Evolutionary conservation across 805 yeast genomes (phyloP).

Genomic region (Schwanniomyces yamadae): DNA sequence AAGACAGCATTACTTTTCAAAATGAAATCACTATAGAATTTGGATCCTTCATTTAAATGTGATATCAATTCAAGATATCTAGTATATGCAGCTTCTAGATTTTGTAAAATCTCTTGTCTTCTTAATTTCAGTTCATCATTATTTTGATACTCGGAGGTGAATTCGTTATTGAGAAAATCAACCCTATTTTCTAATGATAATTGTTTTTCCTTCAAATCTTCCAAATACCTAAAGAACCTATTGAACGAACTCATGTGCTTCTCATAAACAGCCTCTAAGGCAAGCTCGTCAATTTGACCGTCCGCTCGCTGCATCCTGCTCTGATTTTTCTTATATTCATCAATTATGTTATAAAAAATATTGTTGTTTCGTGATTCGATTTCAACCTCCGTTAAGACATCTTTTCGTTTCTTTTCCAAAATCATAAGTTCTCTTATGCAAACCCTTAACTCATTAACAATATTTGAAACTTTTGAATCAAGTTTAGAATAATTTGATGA

Average conservation of each 20-base stretch:
- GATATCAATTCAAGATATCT: slow-evolving; percentile 55
- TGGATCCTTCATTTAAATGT: slow-evolving; percentile 65
- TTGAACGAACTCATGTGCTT: slow-evolving; percentile 48
- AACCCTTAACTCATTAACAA: slow-evolving; percentile 34
- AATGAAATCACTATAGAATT: slow-evolving; percentile 66
- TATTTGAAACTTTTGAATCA: slow-evolving; percentile 37
- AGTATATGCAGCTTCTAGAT: slow-evolving; percentile 48
- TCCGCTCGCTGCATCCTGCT: slow-evolving; percentile 11
- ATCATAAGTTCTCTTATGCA: slow-evolving; percentile 26
- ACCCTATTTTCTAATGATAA: slow-evolving; percentile 37
- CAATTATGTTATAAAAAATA: slow-evolving; percentile 53
- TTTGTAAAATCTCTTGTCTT: slow-evolving; percentile 51
- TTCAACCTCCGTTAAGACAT: slow-evolving; percentile 42
- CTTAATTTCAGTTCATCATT: slow-evolving; percentile 23
- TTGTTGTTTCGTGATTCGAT: slow-evolving; percentile 46
- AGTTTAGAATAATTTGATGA: slow-evolving; percentile 32
- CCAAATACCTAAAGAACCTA: slow-evolving; percentile 48
- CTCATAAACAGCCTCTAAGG: slow-evolving; percentile 39
- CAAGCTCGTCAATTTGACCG: slow-evolving; percentile 23
- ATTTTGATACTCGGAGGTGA: slow-evolving; percentile 20
- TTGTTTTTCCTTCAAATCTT: slow-evolving; percentile 33
- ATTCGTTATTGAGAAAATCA: slow-evolving; percentile 28
- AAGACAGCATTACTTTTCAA: slow-evolving; percentile 44
- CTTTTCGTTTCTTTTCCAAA: slow-evolving; percentile 36
- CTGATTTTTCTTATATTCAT: slow-evolving; percentile 37